A percentile compares a stretch with the other conserved stretches of the same genome.
Evolutionary conservation across 2,329 filamentous ascomycete genomes (phyloP).

Genomic region (Aquanectria penicillioides): DNA sequence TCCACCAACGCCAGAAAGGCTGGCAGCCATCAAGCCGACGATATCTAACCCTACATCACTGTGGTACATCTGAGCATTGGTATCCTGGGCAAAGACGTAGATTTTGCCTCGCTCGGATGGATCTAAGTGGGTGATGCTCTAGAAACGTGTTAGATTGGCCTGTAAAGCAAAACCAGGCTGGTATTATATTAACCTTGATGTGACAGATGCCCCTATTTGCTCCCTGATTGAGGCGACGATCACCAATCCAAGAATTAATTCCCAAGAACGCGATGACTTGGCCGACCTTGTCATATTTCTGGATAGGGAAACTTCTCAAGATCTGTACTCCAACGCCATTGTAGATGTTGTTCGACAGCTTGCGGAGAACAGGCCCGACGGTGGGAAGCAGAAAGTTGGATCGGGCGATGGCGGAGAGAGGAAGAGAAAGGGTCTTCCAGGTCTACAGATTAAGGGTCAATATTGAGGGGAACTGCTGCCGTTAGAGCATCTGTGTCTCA

Average conservation of each 20-base stretch:
- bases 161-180: too few relatives aligned
- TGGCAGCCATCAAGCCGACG: conserved; percentile 5
- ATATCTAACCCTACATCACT: not conserved
- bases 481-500: not conserved
- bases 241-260: conserved; percentile 3
- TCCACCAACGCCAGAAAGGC: not conserved
- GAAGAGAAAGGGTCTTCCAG: not conserved
- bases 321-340: conserved; percentile 5
- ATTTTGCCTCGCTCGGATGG: conserved; percentile 2
- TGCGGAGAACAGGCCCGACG: not conserved
- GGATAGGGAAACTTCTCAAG: not conserved
- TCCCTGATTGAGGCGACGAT: conserved; percentile 1
- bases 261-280: conserved; percentile 7
- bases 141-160: not conserved
- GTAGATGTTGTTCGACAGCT: not conserved
- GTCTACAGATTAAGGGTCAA: not conserved
- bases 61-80: conserved; percentile 10
- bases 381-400: conserved; percentile 1
- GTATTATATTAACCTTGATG: conserved; percentile 1
- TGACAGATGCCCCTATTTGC: not conserved
- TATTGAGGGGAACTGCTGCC: too few relatives aligned
- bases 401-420: not conserved
- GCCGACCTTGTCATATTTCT: not conserved
- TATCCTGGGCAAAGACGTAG: conserved; percentile 6
- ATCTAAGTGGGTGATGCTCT: conserved; percentile 6